A percentile compares a stretch with the other conserved stretches of the same genome.
Evolutionary conservation across 306 rosid species (phyloP).

Genomic region (Oxytropis ochrocephala): DNA sequence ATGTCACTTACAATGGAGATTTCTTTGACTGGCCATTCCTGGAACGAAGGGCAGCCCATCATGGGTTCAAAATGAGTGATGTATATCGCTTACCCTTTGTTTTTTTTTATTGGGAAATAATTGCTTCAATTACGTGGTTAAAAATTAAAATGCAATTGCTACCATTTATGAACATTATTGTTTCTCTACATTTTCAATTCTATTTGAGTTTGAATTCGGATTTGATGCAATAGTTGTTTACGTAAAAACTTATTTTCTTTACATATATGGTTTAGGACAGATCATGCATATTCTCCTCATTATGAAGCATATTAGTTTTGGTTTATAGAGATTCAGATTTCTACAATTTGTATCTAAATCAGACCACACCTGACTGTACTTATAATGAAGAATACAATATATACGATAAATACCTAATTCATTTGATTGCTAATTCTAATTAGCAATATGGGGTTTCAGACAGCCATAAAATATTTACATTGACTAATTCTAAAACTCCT

Average conservation of each 20-base stretch:
- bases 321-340: no score
- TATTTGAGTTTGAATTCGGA: slow-evolving; percentile 9
- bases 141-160: slow-evolving; percentile 8
- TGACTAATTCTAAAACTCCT: not conserved
- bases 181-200: slow-evolving; percentile 6
- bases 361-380: no score
- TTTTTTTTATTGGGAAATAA: slow-evolving; percentile 3
- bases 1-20: slow-evolving; percentile 94
- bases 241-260: not conserved
- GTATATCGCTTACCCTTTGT: slow-evolving; percentile 39
- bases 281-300: slow-evolving; percentile 12
- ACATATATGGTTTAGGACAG: not conserved
- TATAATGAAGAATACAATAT: no score
- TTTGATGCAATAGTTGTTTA: slow-evolving; percentile 12
- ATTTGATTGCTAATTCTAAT: no score
- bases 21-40: slow-evolving; percentile 97
- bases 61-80: slow-evolving; percentile 82
- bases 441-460: not conserved
- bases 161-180: not conserved
- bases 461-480: not conserved
- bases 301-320: slow-evolving; percentile 17
- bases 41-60: slow-evolving; percentile 83
- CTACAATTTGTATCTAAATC: no score
- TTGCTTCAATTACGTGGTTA: slow-evolving; percentile 5
- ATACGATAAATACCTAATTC: no score